Conservation (phyloP, 73 alveolate genomes). For the Urostyla sp. region DNA sequence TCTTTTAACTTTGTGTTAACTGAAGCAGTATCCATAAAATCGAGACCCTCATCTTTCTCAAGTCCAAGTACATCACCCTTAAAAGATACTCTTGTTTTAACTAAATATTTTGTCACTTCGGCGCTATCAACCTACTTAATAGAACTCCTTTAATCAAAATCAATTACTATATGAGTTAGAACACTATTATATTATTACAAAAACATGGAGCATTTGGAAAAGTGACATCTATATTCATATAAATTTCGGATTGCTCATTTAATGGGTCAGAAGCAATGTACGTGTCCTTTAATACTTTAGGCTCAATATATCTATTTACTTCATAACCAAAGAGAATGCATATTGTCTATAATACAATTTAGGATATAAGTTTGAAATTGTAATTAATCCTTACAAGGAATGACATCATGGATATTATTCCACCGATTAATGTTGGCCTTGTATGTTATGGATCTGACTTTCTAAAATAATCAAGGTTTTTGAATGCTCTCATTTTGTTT, state of each 20-base stretch:
- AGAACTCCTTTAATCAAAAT: constrained; percentile 30
- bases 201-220: constrained; percentile 49
- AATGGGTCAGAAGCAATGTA: neutral
- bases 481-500: constrained; percentile 56
- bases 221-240: constrained; percentile 40
- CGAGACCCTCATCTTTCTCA: neutral
- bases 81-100: neutral
- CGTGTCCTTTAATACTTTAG: constrained; percentile 44
- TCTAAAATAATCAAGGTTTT: constrained; percentile 57
- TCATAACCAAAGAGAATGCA: neutral
- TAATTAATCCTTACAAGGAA: constrained; percentile 1
- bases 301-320: neutral
- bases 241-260: neutral
- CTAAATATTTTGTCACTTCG: constrained; percentile 4
- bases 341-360: neutral
- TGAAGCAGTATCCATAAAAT: neutral
- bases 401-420: constrained; percentile 32
- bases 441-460: constrained; percentile 53
- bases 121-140: neutral
- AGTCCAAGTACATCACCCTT: neutral
- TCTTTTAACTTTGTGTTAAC: neutral
- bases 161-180: constrained; percentile 16
- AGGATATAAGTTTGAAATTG: neutral
- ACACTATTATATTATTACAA: neutral
- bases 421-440: constrained; percentile 52